These are phyloP conservation scores for Aureobasidium sp. DNA, from an alignment of 2,329 filamentous ascomycete genomes.

Conservation along the genomic window DNA sequence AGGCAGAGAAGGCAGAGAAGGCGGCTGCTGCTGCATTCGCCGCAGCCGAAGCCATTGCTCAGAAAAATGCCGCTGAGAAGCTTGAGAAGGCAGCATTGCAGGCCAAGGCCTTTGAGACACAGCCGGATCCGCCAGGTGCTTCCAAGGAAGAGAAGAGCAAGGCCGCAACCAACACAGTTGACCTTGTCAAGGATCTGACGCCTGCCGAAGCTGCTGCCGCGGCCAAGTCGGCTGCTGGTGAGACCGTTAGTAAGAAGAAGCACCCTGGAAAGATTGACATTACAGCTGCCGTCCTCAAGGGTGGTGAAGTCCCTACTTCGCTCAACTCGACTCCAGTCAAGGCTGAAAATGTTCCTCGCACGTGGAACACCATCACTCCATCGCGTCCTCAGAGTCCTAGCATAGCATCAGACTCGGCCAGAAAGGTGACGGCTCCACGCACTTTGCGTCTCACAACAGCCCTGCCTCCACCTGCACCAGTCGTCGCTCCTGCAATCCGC, in stretches of 20 bases:
- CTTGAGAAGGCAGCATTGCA: conserved; percentile 11
- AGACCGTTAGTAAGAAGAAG: conserved; percentile 25
- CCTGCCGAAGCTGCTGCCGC: conserved; percentile 1
- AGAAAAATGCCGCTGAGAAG: conserved; percentile 1
- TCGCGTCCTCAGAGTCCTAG: conserved; percentile 48
- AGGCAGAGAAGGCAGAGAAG: conserved; percentile 12
- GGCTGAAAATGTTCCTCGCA: conserved; percentile 20
- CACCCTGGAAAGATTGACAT: conserved; percentile 43
- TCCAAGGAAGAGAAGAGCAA: conserved; percentile 4
- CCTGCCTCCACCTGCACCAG: conserved; percentile 34
- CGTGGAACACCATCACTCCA: conserved; percentile 24
- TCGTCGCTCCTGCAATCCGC: conserved; percentile 30
- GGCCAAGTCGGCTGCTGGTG: background rate
- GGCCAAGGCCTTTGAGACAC: conserved; percentile 15
- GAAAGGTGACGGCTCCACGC: conserved; percentile 46
- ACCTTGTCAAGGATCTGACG: conserved; percentile 6
- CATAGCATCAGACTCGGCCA: conserved; percentile 36
- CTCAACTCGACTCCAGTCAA: conserved; percentile 16
- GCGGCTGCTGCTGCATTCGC: background rate
- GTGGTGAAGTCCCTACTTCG: conserved; percentile 14
- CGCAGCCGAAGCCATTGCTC: background rate
- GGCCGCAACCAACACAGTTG: background rate
- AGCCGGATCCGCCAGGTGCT: conserved; percentile 13
- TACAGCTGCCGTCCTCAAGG: conserved; percentile 29
- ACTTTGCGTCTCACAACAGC: conserved; percentile 61